Percentiles rank a stretch among this genome's conserved stretches.
Conservation (phyloP, 2,329 filamentous ascomycete genomes). For the Thermothelomyces thermophilus region DNA sequence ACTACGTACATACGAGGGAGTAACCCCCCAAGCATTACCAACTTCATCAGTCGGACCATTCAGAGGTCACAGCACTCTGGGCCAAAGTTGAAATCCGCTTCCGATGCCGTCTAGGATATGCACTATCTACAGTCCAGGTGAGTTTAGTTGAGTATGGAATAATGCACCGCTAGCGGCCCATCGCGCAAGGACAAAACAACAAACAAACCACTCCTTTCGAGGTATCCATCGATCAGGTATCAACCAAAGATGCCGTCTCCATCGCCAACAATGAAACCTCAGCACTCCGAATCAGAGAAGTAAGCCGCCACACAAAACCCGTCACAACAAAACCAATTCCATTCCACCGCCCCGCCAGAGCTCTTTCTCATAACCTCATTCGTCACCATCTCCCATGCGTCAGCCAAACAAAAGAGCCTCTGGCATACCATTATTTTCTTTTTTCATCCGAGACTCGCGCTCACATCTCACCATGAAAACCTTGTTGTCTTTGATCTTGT, state of each 20-base stretch:
- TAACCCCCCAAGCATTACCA: too few species aligned
- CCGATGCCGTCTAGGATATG: slow-evolving; percentile 1
- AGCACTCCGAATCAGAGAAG: not conserved
- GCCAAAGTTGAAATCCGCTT: not conserved
- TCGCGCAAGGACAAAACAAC: not conserved
- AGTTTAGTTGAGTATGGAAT: slow-evolving; percentile 2
- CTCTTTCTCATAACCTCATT: not conserved
- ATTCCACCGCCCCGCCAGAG: not conserved
- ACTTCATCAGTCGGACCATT: too few species aligned
- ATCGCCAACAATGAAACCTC: not conserved
- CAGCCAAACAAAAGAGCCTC: not conserved
- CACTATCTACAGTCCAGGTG: not conserved
- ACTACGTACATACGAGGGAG: too few species aligned
- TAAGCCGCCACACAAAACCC: not conserved
- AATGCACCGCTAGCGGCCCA: not conserved
- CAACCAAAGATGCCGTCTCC: not conserved
- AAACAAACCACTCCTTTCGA: not conserved
- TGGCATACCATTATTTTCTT: not conserved
- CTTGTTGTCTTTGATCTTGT: not conserved
- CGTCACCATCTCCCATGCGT: slow-evolving; percentile 3
- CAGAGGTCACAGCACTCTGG: not conserved
- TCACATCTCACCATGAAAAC: not conserved
- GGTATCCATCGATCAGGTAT: slow-evolving; percentile 4
- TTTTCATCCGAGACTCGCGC: not conserved
- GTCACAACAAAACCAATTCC: not conserved